A percentile compares a stretch with the other conserved stretches of the same genome.
Evolutionary conservation across 176 grass and related monocot species (phyloP).

Genomic region (Otatea glauca): DNA sequence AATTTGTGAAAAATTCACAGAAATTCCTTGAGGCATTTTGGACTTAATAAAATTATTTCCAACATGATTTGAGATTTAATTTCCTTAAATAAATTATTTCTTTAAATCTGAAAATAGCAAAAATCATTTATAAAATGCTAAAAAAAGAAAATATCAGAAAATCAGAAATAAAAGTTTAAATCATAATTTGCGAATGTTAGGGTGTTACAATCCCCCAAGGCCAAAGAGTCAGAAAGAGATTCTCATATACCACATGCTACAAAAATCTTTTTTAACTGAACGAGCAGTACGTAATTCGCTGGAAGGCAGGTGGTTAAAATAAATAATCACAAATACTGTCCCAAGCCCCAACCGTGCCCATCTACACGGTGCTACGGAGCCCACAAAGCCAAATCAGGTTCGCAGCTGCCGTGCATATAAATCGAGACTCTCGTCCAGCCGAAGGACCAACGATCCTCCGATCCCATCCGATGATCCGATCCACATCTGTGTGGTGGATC

Average conservation of each 20-base stretch:
- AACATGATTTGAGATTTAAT: too few species aligned
- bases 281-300: not conserved
- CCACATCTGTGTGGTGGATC: constrained; percentile 37
- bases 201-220: not conserved
- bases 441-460: not conserved
- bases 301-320: not conserved
- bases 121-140: too few species aligned
- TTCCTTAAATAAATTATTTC: too few species aligned
- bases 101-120: too few species aligned
- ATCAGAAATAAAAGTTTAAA: too few species aligned
- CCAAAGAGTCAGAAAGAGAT: constrained; percentile 31
- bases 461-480: constrained; percentile 13
- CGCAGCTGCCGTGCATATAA: constrained; percentile 25
- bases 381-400: constrained; percentile 33
- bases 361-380: constrained; percentile 11
- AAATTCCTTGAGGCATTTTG: too few species aligned
- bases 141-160: too few species aligned
- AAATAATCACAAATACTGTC: not conserved
- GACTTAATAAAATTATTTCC: too few species aligned
- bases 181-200: too few species aligned
- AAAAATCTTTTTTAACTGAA: not conserved
- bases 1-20: too few species aligned
- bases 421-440: constrained; percentile 49
- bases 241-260: not conserved
- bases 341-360: not conserved